These are phyloP conservation scores for Oidiodendron maius DNA, from an alignment of 495 filamentous ascomycete species.

Conservation along the genomic window DNA sequence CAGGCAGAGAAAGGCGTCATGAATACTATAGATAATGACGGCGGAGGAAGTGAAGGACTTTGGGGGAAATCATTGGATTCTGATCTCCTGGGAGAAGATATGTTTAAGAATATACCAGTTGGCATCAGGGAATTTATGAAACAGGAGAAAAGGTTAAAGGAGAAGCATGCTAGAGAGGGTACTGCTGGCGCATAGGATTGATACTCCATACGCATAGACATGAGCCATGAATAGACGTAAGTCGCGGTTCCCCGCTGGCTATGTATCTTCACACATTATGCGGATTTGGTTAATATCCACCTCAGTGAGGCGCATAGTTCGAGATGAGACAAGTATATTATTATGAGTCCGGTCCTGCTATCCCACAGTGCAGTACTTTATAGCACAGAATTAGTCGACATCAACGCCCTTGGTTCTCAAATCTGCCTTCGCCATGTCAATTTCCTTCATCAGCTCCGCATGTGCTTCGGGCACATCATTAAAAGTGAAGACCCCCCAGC, in stretches of 20 bases:
- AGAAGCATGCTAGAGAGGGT: slow-evolving; percentile 50
- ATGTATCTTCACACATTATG: too few relatives aligned
- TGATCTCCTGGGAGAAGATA: slow-evolving; percentile 47
- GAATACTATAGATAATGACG: slow-evolving; percentile 71
- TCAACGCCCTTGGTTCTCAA: slow-evolving; percentile 63
- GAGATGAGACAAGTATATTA: not conserved
- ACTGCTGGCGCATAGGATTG: slow-evolving; percentile 6
- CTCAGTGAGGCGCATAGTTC: too few relatives aligned
- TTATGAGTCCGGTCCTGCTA: not conserved
- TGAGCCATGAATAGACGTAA: too few relatives aligned
- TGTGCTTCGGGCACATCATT: slow-evolving; percentile 92
- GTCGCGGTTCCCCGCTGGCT: too few relatives aligned
- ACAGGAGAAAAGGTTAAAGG: slow-evolving; percentile 85
- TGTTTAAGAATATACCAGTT: slow-evolving; percentile 81
- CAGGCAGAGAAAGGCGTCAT: slow-evolving; percentile 26
- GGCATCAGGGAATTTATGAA: slow-evolving; percentile 97
- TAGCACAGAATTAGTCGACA: slow-evolving; percentile 48
- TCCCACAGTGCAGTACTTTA: not conserved
- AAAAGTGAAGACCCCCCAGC: slow-evolving; percentile 89
- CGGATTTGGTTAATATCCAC: too few relatives aligned
- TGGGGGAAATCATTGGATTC: slow-evolving; percentile 48
- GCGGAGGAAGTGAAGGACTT: slow-evolving; percentile 63
- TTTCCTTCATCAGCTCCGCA: slow-evolving; percentile 79
- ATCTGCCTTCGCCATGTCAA: slow-evolving; percentile 62
- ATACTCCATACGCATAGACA: too few relatives aligned